These are phyloP conservation scores for Trametes cubensis DNA, from an alignment of 768 basidiomycete genomes.

Conservation along the genomic window DNA sequence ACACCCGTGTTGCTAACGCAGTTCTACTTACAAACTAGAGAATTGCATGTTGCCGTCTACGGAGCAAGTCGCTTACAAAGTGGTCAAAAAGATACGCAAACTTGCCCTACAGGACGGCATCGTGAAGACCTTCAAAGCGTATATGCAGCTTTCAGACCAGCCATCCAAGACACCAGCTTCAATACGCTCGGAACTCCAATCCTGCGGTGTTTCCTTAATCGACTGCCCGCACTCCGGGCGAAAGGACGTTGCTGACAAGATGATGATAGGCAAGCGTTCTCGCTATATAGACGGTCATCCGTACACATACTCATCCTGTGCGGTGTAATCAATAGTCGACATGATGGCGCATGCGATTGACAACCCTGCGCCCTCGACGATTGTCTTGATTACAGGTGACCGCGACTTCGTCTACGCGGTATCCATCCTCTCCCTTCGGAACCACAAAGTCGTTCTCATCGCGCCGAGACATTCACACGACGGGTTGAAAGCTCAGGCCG, in stretches of 20 bases:
- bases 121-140: conserved; percentile 55
- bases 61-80: conserved; percentile 41
- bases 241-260: conserved; percentile 48
- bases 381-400: conserved; percentile 68
- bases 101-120: conserved; percentile 51
- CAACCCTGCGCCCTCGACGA: conserved; percentile 51
- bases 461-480: conserved; percentile 38
- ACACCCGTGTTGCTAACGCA: neutral
- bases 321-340: conserved; percentile 48
- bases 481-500: conserved; percentile 58
- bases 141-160: conserved; percentile 50
- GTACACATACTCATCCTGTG: neutral
- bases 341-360: conserved; percentile 71
- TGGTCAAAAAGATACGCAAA: conserved; percentile 47
- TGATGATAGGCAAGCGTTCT: conserved; percentile 47
- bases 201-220: conserved; percentile 51
- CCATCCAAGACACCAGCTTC: conserved; percentile 40
- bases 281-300: neutral
- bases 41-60: conserved; percentile 41
- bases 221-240: conserved; percentile 33
- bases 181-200: conserved; percentile 47
- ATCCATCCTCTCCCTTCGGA: conserved; percentile 14
- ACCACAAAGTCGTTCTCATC: conserved; percentile 30
- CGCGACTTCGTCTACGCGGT: conserved; percentile 69
- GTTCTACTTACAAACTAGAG: conserved; percentile 30